Base-by-base conservation (phyloP, 768 basidiomycete species). In the Agaricus sinodeliciosus region DNA sequence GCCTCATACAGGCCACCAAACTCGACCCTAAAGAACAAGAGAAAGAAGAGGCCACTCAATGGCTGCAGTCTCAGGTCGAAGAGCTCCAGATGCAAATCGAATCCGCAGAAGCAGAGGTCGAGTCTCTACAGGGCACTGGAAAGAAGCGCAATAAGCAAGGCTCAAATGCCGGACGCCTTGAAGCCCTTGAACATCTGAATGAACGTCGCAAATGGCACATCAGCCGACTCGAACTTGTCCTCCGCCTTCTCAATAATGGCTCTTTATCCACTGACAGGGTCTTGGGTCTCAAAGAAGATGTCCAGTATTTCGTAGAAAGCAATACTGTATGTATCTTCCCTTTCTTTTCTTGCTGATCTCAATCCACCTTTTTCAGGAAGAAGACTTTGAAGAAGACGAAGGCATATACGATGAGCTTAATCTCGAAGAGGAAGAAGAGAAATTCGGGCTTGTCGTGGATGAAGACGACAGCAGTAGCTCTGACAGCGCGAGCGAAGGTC, bases 381-480 rank as follows among this genome's bases (percentile, higher is more conserved):
- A 98, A 62, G 88, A 90, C 61, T 99, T 96, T 67, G 94, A 98
- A 54, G 94, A 95, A 66, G 92, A 98, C 63, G 89, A 94, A 65
- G 94, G 91, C 43, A 89, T 99, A 47, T 99, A 99, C 63, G 96
- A 98, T 60, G 96, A 98, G 13, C 90, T 99, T 56, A 90, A 90
- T 62, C 85, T 99, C 43, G 90, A 96, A 60, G 95, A 96, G 63
- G 93, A 96, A 67, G 95, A 98, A 64, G 93, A 93, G 72, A 87
- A 90, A 64, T 93, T 94, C 63, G 88, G 90, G 51, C 73, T 90
- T 40, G 80, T 79, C 49, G 73, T 84, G 48, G 89, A 93, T 46
- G 82, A 92, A 13, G 84, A 82, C 44, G 82, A 88, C 9, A 86
- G 80, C 49, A 89, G 92, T 56, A 87, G 85, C 36, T 90, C 86